These are phyloP conservation scores for Umbilicus rupestris DNA, from an alignment of 164 flowering plant species.

Conservation along the genomic window DNA sequence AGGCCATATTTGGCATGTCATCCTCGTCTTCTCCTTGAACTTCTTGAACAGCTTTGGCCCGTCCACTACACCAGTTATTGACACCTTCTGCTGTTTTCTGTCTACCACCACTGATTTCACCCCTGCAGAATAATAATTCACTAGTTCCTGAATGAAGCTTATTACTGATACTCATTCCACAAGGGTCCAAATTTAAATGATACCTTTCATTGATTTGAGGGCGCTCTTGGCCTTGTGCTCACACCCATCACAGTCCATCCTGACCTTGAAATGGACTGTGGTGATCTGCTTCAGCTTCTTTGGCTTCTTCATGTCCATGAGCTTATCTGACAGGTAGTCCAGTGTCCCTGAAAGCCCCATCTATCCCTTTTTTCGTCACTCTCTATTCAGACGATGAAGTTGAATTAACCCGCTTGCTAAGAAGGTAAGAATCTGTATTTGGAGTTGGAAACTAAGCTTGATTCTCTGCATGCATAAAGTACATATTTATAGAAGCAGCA, in stretches of 20 bases:
- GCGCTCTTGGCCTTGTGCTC: conserved; percentile 52
- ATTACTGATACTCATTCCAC: too few species aligned
- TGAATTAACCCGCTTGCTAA: too few species aligned
- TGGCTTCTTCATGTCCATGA: conserved; percentile 27
- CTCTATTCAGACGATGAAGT: too few species aligned
- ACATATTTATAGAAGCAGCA: too few species aligned
- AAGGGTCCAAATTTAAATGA: neutral
- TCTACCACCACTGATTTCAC: conserved; percentile 65
- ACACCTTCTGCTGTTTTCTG: conserved; percentile 70
- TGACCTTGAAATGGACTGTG: conserved; percentile 69
- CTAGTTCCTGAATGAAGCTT: too few species aligned
- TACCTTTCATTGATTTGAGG: conserved; percentile 59
- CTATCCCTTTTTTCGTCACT: neutral
- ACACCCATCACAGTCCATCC: conserved; percentile 94
- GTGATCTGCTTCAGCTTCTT: conserved; percentile 53
- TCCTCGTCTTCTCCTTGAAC: conserved; percentile 51
- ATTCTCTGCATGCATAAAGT: too few species aligned
- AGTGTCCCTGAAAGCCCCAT: conserved; percentile 73
- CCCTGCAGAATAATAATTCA: conserved; percentile 26
- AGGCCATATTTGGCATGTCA: conserved; percentile 77
- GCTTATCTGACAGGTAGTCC: conserved; percentile 46
- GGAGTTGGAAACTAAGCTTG: too few species aligned
- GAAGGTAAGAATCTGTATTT: too few species aligned
- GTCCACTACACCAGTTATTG: conserved; percentile 67
- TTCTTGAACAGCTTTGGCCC: conserved; percentile 58